These are phyloP conservation scores for Endogone sp. DNA, from an alignment of 192 early-diverging fungal genomes.

Conservation along the genomic window DNA sequence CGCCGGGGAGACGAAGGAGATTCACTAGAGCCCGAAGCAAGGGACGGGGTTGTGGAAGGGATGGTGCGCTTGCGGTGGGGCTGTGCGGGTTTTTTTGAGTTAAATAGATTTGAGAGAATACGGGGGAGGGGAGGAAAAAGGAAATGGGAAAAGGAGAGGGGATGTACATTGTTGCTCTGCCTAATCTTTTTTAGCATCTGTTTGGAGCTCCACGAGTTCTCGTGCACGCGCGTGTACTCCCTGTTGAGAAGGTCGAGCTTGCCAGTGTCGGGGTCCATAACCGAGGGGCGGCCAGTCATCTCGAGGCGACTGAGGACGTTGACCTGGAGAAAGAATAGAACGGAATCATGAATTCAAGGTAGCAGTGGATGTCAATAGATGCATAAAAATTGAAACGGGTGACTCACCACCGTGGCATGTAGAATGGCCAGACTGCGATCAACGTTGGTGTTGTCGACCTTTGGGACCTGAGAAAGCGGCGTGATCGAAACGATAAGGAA, in stretches of 20 bases:
- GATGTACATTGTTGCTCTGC: background rate
- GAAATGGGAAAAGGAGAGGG: background rate
- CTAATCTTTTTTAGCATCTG: conserved; percentile 16
- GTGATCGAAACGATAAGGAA: too few relatives aligned
- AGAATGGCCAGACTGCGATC: conserved; percentile 20
- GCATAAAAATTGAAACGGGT: too few relatives aligned
- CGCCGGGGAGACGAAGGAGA: background rate
- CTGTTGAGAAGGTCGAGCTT: background rate
- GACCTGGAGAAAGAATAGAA: background rate
- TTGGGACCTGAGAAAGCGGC: too few relatives aligned
- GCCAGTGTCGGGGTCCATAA: background rate
- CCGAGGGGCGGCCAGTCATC: background rate
- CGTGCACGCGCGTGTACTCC: conserved; percentile 15
- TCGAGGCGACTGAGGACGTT: conserved; percentile 15
- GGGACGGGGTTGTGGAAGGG: background rate
- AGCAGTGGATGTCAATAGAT: too few relatives aligned
- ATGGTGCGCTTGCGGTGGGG: background rate
- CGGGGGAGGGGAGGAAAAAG: background rate
- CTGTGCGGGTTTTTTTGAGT: conserved; percentile 1
- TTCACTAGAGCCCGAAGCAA: background rate
- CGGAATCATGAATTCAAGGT: too few relatives aligned
- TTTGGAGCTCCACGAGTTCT: conserved; percentile 17
- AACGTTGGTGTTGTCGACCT: conserved; percentile 24
- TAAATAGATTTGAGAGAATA: background rate
- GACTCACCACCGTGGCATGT: conserved; percentile 16